Percentiles rank a stretch among this genome's conserved stretches.
These are phyloP conservation scores for Globisporangium cederbergense DNA, from an alignment of 352 stramenopile genomes.

Conservation along the genomic window DNA sequence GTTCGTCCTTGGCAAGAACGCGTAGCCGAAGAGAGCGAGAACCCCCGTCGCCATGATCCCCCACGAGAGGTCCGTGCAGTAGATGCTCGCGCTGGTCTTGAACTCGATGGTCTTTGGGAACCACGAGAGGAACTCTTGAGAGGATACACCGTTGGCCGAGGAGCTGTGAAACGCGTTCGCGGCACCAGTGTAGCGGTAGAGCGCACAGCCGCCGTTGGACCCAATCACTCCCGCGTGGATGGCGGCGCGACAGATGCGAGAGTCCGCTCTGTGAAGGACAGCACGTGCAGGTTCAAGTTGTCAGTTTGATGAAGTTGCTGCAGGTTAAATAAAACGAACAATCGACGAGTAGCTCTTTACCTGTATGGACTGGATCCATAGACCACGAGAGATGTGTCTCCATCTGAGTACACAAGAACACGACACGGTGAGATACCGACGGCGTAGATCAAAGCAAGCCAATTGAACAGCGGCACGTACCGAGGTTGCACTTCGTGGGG, in stretches of 20 bases:
- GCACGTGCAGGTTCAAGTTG: not conserved
- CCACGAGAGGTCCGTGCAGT: constrained; percentile 77
- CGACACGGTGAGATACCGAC: not conserved
- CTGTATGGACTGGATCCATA: constrained; percentile 68
- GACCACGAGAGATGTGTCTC: constrained; percentile 57
- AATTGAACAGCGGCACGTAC: constrained; percentile 18
- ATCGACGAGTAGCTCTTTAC: constrained; percentile 11
- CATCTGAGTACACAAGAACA: constrained; percentile 32
- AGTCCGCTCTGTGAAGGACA: constrained; percentile 45
- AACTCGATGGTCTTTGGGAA: constrained; percentile 86
- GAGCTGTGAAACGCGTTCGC: constrained; percentile 48
- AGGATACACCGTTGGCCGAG: constrained; percentile 46
- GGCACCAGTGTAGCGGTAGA: constrained; percentile 13
- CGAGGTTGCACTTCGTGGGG: constrained; percentile 58
- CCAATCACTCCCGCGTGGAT: constrained; percentile 73
- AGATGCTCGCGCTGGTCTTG: constrained; percentile 37
- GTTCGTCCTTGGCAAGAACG: constrained; percentile 42
- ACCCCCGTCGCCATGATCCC: constrained; percentile 48
- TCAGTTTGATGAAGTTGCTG: not conserved
- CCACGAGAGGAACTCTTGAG: constrained; percentile 54
- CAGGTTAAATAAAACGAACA: not conserved
- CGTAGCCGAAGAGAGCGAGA: constrained; percentile 39
- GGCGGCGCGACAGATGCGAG: constrained; percentile 73
- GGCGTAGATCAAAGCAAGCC: not conserved
- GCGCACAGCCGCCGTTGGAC: constrained; percentile 62